A percentile compares a stretch with the other conserved stretches of the same genome.
Evolutionary conservation across 805 yeast species (phyloP).

Genomic region (Pichia californica): DNA sequence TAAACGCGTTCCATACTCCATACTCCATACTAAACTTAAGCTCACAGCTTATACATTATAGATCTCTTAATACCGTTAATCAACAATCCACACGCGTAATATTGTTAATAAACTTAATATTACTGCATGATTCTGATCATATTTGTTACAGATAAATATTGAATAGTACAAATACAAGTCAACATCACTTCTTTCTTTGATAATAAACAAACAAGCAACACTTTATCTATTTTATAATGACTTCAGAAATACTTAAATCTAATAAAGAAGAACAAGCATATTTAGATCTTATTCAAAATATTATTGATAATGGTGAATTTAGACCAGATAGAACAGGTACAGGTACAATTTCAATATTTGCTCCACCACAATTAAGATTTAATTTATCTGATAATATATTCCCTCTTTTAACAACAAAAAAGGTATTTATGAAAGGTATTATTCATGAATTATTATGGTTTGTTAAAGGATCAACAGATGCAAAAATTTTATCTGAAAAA

Average conservation of each 20-base stretch:
- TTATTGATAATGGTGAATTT: conserved; percentile 78
- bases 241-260: no score
- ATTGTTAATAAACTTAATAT: no score
- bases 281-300: conserved; percentile 69
- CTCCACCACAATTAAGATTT: conserved; percentile 93
- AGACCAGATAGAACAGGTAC: conserved; percentile 98
- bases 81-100: no score
- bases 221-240: no score
- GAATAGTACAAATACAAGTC: no score
- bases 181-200: not conserved
- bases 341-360: conserved; percentile 85
- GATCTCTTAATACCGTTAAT: no score
- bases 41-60: no score
- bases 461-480: conserved; percentile 83
- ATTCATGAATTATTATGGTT: conserved; percentile 92
- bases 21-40: no score
- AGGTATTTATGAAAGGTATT: conserved; percentile 84
- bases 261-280: conserved; percentile 71
- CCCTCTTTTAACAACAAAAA: conserved; percentile 90
- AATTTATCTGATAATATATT: conserved; percentile 62
- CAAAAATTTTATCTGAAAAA: conserved; percentile 64
- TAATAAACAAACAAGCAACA: no score
- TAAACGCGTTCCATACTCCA: no score
- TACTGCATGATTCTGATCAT: no score
- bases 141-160: no score